Evolutionary conservation across 768 basidiomycete genomes (phyloP).

Genomic region (Pulveroboletus sp.): DNA sequence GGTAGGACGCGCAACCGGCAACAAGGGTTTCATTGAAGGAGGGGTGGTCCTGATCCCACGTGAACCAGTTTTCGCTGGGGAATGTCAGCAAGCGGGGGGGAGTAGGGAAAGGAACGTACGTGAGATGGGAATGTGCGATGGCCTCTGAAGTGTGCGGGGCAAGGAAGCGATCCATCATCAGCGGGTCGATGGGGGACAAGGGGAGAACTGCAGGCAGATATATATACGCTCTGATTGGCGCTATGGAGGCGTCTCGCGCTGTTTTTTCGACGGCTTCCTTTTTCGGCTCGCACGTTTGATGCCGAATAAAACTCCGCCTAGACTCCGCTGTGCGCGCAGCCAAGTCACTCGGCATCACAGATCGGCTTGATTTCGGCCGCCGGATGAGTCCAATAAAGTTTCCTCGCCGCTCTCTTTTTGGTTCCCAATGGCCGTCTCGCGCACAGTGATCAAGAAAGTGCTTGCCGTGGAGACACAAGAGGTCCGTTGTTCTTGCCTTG

Average conservation of each 20-base stretch:
- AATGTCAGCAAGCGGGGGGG: conserved; percentile 13
- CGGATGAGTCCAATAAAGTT: too few species aligned
- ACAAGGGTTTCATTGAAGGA: conserved; percentile 71
- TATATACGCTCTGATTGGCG: conserved; percentile 13
- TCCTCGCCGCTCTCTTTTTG: too few species aligned
- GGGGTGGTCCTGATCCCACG: conserved; percentile 70
- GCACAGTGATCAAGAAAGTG: conserved; percentile 74
- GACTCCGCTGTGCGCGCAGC: neutral
- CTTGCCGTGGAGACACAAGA: conserved; percentile 73
- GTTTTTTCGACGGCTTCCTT: conserved; percentile 12
- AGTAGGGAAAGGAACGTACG: conserved; percentile 40
- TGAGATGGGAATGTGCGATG: conserved; percentile 62
- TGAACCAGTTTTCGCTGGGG: conserved; percentile 60
- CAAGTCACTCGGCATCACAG: neutral
- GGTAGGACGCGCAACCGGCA: conserved; percentile 77
- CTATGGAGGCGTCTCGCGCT: neutral
- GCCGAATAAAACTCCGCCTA: neutral
- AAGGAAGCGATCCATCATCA: conserved; percentile 65
- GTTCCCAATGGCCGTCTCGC: conserved; percentile 41
- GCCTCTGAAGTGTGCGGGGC: conserved; percentile 76
- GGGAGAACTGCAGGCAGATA: neutral
- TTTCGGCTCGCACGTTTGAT: conserved; percentile 28
- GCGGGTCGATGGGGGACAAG: neutral
- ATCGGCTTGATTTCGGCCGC: too few species aligned
- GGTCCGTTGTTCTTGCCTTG: conserved; percentile 34